phyloP scores from a whole-genome alignment of 768 basidiomycete species.

The Tephrocybe sp. region DNA sequence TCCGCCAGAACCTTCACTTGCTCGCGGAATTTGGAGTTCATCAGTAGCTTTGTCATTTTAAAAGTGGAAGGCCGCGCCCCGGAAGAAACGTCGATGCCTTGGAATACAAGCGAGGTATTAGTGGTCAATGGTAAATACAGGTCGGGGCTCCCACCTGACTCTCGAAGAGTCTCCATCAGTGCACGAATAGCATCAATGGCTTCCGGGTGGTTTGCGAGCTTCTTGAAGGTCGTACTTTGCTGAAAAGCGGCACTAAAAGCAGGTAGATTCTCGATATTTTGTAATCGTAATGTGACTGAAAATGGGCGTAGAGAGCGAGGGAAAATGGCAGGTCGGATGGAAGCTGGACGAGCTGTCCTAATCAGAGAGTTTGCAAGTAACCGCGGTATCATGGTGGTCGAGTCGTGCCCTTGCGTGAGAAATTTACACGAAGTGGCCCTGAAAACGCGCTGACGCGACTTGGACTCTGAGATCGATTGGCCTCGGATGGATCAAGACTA shows the following conservation, averaged over 20 bases:
- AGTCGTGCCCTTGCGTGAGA: slow-evolving; percentile 13
- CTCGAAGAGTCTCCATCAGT: slow-evolving; percentile 43
- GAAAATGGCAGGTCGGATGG: slow-evolving; percentile 7
- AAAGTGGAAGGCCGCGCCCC: slow-evolving; percentile 45
- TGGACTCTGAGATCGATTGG: neutral
- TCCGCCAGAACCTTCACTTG: slow-evolving; percentile 43
- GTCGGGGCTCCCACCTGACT: slow-evolving; percentile 35
- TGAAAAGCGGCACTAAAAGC: slow-evolving; percentile 40
- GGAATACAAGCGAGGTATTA: neutral
- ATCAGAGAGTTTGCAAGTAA: slow-evolving; percentile 14
- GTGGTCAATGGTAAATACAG: slow-evolving; percentile 2
- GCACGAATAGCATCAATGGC: slow-evolving; percentile 47
- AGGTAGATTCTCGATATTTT: slow-evolving; percentile 29
- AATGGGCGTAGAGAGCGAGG: slow-evolving; percentile 13
- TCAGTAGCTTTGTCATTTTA: slow-evolving; percentile 53
- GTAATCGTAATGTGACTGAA: slow-evolving; percentile 18
- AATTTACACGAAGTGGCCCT: slow-evolving; percentile 4
- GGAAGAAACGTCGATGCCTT: slow-evolving; percentile 48
- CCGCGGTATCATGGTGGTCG: slow-evolving; percentile 17
- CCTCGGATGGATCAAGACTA: slow-evolving; percentile 82
- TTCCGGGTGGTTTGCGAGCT: slow-evolving; percentile 47
- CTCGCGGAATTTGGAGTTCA: slow-evolving; percentile 50
- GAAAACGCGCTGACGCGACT: slow-evolving; percentile 21
- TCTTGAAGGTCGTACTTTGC: slow-evolving; percentile 43
- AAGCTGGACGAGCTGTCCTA: slow-evolving; percentile 10